Evolutionary conservation across 176 grass and related monocot species (phyloP).

Genomic region (Oryza meridionalis): DNA sequence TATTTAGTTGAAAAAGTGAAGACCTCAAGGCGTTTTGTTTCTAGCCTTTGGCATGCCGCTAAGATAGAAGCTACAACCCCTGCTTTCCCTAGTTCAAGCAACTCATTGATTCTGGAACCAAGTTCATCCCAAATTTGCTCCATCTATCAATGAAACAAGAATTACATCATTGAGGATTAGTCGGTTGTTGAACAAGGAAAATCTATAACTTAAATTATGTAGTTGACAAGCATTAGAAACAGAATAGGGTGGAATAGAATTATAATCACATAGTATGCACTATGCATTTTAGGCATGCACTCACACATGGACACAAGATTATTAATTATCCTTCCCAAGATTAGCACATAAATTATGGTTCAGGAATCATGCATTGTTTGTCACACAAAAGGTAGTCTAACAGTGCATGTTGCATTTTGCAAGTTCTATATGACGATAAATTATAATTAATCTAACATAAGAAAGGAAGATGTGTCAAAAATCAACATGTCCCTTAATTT

Average conservation of each 20-base stretch:
- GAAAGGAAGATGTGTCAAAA: not conserved
- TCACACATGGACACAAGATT: not conserved
- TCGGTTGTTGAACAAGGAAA: not conserved
- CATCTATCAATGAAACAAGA: constrained; percentile 57
- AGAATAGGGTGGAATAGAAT: not conserved
- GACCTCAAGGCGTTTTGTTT: constrained; percentile 76
- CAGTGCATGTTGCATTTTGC: not conserved
- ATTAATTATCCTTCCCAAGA: not conserved
- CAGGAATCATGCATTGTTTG: constrained; percentile 25
- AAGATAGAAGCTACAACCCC: constrained; percentile 86
- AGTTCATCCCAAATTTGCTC: constrained; percentile 88
- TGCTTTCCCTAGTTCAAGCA: constrained; percentile 80
- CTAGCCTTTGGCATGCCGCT: constrained; percentile 72
- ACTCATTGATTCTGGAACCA: constrained; percentile 79
- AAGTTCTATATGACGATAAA: constrained; percentile 2
- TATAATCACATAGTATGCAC: not conserved
- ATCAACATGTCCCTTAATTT: not conserved
- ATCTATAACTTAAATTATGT: not conserved
- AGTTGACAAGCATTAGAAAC: not conserved
- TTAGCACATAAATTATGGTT: not conserved
- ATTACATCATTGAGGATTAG: constrained; percentile 19
- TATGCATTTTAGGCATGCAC: not conserved
- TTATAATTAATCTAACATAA: constrained; percentile 8
- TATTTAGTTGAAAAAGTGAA: constrained; percentile 27
- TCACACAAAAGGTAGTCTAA: not conserved